Evolutionary conservation across 2,329 filamentous ascomycete genomes (phyloP), one percentile per base, ranked within the genome.

Genomic region (Didymellaceae sp.): DNA sequence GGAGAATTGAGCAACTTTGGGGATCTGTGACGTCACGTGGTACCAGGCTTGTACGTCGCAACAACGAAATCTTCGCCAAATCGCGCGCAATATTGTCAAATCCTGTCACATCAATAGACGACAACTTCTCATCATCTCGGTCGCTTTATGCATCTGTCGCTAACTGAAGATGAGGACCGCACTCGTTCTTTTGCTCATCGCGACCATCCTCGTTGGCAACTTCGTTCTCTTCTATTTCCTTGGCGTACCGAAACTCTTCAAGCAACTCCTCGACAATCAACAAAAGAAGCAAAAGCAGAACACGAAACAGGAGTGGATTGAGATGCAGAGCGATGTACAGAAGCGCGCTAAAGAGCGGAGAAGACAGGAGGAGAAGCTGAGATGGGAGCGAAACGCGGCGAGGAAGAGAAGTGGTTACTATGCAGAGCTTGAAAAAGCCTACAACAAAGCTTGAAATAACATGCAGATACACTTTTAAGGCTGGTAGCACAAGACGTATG

Each of bases 161-260:
- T 13, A 9, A 7, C 10, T 11, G 24, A 34, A 2, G 18, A 52
- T 52, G 49, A 46, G 49, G 16, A 46, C 43, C 14, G 43, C 22
- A 1, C 43, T 52, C 9, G 49, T 52, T 20, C 33, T 47, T 21
- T 32, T 52, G 7, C 43, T 52, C 26, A 52, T 52, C 16, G 28
- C 43, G 11, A 16, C 18, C 37, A 52, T 52, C 20, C 16, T 52
- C 6, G 6, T 43, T 16, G 38, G 41, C 43, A 52, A 52, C 26
- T 47, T 52, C 32, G 24, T 52, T 26, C 17, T 52, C 11, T 52
- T 52, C 20, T 47, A 52, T 20, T 52, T 52, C 26, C 49, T 52
- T 16, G 49, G 49, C 43, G 47, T 52, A 7, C 49, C 49, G 3
- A 43, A 34, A 7, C 42, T 52, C 9, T 42, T 52, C 13, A 33